Evolutionary conservation across 768 basidiomycete genomes (phyloP).

Genomic region (Gloeophyllum trabeum): DNA sequence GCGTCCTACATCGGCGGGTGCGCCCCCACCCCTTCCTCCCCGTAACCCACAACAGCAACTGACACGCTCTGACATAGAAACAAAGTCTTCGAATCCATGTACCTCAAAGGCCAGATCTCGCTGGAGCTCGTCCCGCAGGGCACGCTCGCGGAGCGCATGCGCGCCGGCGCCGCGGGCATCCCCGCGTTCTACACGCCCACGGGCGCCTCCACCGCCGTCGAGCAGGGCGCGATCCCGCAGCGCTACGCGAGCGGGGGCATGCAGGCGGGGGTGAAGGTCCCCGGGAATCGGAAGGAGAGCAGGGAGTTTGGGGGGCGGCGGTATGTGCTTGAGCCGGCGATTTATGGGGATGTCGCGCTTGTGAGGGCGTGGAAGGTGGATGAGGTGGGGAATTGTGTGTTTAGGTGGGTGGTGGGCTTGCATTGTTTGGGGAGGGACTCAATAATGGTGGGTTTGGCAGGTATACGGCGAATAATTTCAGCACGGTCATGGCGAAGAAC

Average conservation of each 20-base stretch:
- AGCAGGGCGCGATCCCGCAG: constrained; percentile 68
- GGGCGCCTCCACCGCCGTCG: constrained; percentile 76
- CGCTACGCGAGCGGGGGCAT: constrained; percentile 73
- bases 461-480: constrained; percentile 85
- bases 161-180: constrained; percentile 84
- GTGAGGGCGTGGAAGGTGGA: constrained; percentile 89
- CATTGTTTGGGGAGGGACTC: too few relatives aligned
- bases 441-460: too few relatives aligned
- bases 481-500: constrained; percentile 77
- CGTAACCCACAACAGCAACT: constrained; percentile 1
- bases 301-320: constrained; percentile 69
- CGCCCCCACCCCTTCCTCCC: constrained; percentile 8
- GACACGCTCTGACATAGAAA: constrained; percentile 45
- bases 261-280: constrained; percentile 54
- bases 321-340: constrained; percentile 74
- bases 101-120: constrained; percentile 71
- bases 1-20: constrained; percentile 86
- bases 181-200: constrained; percentile 93
- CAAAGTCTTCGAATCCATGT: constrained; percentile 76
- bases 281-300: constrained; percentile 67
- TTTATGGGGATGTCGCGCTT: constrained; percentile 76
- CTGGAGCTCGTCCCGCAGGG: constrained; percentile 90
- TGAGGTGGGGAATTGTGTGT: constrained; percentile 83
- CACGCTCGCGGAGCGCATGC: constrained; percentile 78
- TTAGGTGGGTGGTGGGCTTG: constrained; percentile 42